Evolutionary conservation across 352 stramenopile genomes (phyloP), one percentile per base, ranked within the genome.

Genomic region (Phytophthora pluvialis): DNA sequence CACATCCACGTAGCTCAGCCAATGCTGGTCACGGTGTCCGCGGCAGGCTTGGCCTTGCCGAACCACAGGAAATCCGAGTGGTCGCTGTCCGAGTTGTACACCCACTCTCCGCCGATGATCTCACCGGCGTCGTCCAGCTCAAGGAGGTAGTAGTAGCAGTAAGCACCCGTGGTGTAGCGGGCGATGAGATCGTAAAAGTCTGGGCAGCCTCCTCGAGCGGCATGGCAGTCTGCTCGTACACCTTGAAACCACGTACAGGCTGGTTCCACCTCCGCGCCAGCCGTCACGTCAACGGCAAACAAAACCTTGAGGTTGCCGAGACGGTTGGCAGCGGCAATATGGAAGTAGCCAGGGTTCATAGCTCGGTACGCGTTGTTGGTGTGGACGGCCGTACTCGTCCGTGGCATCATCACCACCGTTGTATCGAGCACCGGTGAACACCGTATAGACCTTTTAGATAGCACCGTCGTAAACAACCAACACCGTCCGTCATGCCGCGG

Each of bases 261-360:
- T 88, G 77, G 70, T 91, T 89, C 78, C 80, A 89, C 80, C 50
- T 81, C 50, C 0, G 48, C 29, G 21, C 28, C 62, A 7, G 71
- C 64, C 1, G 52, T 50, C 1, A 81, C 67, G 43, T 89, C 81
- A 4, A 75, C 49, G 1, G 89, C 52, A 54, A 88, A 84, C 1
- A 64, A 51, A 10, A 56, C 2, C 12, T 78, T 77, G 15, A 78
- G 58, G 7, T 66, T 68, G 3, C 72, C 76, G 3, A 90, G 59
- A 13, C 87, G 45, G 66, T 88, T 90, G 15, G 70, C 33, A 52
- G 74, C 29, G 1, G 69, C 78, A 28, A 87, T 69, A 73, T 87
- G 78, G 47, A 87, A 83, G 53, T 74, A 79, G 21, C 1, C 21
- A 7, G 81, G 64, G 31, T 83, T 81, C 7, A 86, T 33, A 55